Base-by-base conservation (phyloP, 495 filamentous ascomycete genomes). In the Cercophora scortea region DNA sequence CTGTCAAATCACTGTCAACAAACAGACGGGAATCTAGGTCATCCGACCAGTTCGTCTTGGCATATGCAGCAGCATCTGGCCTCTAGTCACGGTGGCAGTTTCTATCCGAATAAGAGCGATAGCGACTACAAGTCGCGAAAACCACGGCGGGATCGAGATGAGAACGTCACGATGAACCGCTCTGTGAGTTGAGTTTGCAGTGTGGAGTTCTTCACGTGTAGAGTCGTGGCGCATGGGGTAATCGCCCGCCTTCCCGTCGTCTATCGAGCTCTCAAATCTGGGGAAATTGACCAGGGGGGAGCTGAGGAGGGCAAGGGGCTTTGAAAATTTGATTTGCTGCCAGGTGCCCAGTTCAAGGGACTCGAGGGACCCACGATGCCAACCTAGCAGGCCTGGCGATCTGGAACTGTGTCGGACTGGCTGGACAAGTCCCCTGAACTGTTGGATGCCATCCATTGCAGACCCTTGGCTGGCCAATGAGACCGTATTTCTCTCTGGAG, bases 1-100 rank as follows among this genome's bases (percentile, higher is more conserved):
- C 52, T 32, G 42, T 55, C 58, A 54, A 61, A 59, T 61, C 55
- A 52, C 34, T 36, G 36, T 48, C 50, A 48, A 43, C 43, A 47
- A 42, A 19, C 51, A 38, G 40, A 51, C 55, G 53, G 55, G 46
- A 50, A 52, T 39, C 42, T 44, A 40, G 43, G 40, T 42, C 41
- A 40, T 25, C 25, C 25, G 25, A 25, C 25, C 25, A 25, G 25
- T 25, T 25, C 45, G 42, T 35, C n/a, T 44, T 15, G 9, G 13
- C 16, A 44, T 9, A 44, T 17, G 42, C 17, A 44, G 8, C 42
- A 44, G 42, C 17, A 44, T 44, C 42, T 44, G 42, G 12, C 9
- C 13, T 12, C 17, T 9, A 44, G 42, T 9, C 16, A 44, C 42
- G 17, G 9, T 44, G 38, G 12, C 38, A 13, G 13, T 25, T 25